A percentile compares a stretch with the other conserved stretches of the same genome.
These are phyloP conservation scores for Colletotrichum sp. DNA, from an alignment of 2,329 filamentous ascomycete genomes.

Conservation along the genomic window DNA sequence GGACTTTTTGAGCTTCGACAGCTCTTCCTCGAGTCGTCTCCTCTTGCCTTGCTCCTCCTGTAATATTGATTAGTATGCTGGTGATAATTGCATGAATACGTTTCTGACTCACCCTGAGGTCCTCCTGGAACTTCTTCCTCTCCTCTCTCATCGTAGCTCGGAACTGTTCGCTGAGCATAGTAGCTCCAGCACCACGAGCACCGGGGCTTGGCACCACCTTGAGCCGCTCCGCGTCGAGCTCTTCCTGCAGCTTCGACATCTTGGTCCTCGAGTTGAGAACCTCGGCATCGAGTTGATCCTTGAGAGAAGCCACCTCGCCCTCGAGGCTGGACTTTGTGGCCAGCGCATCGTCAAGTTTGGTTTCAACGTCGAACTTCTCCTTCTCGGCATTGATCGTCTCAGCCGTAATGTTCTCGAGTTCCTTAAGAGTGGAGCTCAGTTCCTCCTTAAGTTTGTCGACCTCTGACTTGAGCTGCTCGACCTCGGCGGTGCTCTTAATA, in stretches of 20 bases:
- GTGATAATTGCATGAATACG: neutral
- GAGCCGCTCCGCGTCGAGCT: conserved; percentile 56
- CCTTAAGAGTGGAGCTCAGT: conserved; percentile 53
- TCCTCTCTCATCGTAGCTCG: conserved; percentile 61
- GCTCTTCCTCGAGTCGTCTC: conserved; percentile 56
- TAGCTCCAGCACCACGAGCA: conserved; percentile 47
- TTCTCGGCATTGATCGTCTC: conserved; percentile 56
- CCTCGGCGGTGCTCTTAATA: conserved; percentile 52
- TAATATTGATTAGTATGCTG: conserved; percentile 30
- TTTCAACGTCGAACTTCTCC: conserved; percentile 53
- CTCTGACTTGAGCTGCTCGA: conserved; percentile 50
- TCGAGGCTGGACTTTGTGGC: conserved; percentile 40
- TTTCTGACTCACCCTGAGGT: conserved; percentile 47
- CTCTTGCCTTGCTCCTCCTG: conserved; percentile 55
- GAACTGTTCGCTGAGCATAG: conserved; percentile 62
- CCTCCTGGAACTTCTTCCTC: conserved; percentile 61
- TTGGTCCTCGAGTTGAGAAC: conserved; percentile 38
- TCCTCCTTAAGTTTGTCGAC: conserved; percentile 56
- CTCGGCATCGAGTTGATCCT: conserved; percentile 46
- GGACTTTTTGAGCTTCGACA: conserved; percentile 46
- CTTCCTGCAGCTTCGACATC: conserved; percentile 50
- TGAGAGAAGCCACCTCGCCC: conserved; percentile 38
- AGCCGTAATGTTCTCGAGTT: conserved; percentile 58
- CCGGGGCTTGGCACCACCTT: conserved; percentile 39
- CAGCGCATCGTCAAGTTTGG: conserved; percentile 44